A percentile compares a stretch with the other conserved stretches of the same genome.
These are phyloP conservation scores for Nemania abortiva DNA, from an alignment of 2,329 filamentous ascomycete species.

Conservation along the genomic window DNA sequence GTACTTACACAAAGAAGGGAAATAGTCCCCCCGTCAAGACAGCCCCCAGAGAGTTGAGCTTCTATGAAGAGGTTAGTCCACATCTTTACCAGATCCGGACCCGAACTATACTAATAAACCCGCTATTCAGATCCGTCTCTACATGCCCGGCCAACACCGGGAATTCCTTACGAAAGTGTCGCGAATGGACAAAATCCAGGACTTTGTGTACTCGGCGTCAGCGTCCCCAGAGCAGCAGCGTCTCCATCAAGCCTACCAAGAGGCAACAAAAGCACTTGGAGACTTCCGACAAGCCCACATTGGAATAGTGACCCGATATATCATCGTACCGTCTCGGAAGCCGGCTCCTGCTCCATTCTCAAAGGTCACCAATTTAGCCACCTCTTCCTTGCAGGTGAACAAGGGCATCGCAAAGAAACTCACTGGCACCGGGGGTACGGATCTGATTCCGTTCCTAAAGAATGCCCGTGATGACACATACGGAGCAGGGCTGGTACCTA, in stretches of 20 bases:
- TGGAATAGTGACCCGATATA: slow-evolving; percentile 89
- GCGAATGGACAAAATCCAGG: slow-evolving; percentile 78
- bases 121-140: slow-evolving; percentile 70
- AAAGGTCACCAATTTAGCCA: slow-evolving; percentile 58
- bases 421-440: slow-evolving; percentile 88
- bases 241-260: slow-evolving; percentile 69
- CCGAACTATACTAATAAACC: neutral
- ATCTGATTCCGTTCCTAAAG: slow-evolving; percentile 88
- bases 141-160: slow-evolving; percentile 90
- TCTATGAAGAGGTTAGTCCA: slow-evolving; percentile 66
- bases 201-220: slow-evolving; percentile 63
- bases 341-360: slow-evolving; percentile 41
- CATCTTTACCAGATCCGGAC: too few relatives aligned
- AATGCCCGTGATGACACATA: slow-evolving; percentile 87
- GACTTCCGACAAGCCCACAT: slow-evolving; percentile 88
- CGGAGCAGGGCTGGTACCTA: slow-evolving; percentile 22
- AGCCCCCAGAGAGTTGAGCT: slow-evolving; percentile 51
- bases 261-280: slow-evolving; percentile 79
- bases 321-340: slow-evolving; percentile 78
- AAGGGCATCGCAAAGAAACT: slow-evolving; percentile 59
- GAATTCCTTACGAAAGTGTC: slow-evolving; percentile 80
- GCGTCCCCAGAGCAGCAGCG: slow-evolving; percentile 57
- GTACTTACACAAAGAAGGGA: slow-evolving; percentile 40
- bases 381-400: slow-evolving; percentile 54
- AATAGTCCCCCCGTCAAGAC: neutral